These are phyloP conservation scores for Crithidia acanthocephali DNA, from an alignment of 208 protist species.

Conservation along the genomic window DNA sequence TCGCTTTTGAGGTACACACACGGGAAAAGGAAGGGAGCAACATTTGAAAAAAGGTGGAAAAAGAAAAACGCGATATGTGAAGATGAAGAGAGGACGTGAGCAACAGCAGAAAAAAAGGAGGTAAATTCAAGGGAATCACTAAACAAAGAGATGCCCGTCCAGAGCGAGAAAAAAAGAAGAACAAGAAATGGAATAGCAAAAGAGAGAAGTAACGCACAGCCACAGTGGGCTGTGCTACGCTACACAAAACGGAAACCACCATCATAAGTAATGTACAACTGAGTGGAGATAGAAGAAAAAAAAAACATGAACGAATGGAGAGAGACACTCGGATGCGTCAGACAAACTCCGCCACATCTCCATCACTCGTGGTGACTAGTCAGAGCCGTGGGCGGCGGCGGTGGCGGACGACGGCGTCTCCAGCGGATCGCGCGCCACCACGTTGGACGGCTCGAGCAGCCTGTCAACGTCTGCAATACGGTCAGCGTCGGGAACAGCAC, in stretches of 20 bases:
- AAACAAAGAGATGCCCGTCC: no score
- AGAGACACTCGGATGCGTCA: neutral
- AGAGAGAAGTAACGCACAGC: no score
- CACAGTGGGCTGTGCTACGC: no score
- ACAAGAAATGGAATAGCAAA: neutral
- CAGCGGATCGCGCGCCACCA: constrained; percentile 31
- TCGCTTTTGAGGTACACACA: neutral
- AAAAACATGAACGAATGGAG: neutral
- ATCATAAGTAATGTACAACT: neutral
- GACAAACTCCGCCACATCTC: no score
- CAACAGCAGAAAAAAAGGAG: neutral
- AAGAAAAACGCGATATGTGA: neutral
- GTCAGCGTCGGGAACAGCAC: neutral
- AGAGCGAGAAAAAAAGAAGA: neutral
- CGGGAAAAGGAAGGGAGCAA: neutral
- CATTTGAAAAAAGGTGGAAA: neutral
- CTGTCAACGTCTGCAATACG: neutral
- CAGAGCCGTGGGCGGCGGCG: neutral
- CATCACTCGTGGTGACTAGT: no score
- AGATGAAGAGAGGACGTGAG: neutral
- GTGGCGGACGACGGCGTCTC: neutral
- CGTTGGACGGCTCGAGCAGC: constrained; percentile 24
- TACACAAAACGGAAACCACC: neutral
- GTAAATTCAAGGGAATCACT: neutral
- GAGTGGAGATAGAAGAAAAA: neutral